A percentile compares a stretch with the other conserved stretches of the same genome.
Conservation (phyloP, 2,329 filamentous ascomycete genomes). For the Aspergillus sp. region DNA sequence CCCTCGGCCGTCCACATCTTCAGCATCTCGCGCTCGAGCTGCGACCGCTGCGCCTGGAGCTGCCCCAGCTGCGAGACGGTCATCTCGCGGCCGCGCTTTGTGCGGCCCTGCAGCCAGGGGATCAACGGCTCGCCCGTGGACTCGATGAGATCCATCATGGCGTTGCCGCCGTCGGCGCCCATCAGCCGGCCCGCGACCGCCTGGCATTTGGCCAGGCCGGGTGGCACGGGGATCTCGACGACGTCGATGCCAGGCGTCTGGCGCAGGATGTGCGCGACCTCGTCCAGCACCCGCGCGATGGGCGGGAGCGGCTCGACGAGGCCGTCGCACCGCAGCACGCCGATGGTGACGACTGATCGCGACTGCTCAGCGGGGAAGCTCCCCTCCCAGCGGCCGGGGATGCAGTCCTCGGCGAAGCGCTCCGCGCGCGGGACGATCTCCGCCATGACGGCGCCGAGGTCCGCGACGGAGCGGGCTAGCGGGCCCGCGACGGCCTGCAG, state of each 20-base stretch:
- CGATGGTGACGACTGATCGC: conserved; percentile 38
- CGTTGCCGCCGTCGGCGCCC: conserved; percentile 56
- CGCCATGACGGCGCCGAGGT: conserved; percentile 49
- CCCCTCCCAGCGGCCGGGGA: conserved; percentile 42
- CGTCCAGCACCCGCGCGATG: conserved; percentile 38
- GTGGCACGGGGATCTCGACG: conserved; percentile 56
- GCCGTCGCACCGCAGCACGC: conserved; percentile 41
- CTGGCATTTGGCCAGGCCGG: conserved; percentile 55
- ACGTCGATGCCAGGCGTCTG: conserved; percentile 51
- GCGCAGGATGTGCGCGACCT: conserved; percentile 37
- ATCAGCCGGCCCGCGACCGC: conserved; percentile 59
- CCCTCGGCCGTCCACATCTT: conserved; percentile 52
- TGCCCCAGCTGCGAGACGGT: conserved; percentile 50
- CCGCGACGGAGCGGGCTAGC: conserved; percentile 38
- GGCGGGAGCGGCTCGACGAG: conserved; percentile 40
- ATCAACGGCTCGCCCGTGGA: conserved; percentile 57
- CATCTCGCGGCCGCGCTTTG: conserved; percentile 50
- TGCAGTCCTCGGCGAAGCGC: conserved; percentile 52
- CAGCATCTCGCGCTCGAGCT: conserved; percentile 56
- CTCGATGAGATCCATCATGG: conserved; percentile 58
- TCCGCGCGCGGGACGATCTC: conserved; percentile 52
- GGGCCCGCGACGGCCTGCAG: conserved; percentile 49
- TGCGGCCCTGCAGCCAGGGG: conserved; percentile 57
- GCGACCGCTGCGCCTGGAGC: conserved; percentile 53
- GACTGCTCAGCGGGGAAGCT: conserved; percentile 25